These are phyloP conservation scores for Plasmodium yoelii DNA, from an alignment of 169 alveolate genomes.

Conservation along the genomic window DNA sequence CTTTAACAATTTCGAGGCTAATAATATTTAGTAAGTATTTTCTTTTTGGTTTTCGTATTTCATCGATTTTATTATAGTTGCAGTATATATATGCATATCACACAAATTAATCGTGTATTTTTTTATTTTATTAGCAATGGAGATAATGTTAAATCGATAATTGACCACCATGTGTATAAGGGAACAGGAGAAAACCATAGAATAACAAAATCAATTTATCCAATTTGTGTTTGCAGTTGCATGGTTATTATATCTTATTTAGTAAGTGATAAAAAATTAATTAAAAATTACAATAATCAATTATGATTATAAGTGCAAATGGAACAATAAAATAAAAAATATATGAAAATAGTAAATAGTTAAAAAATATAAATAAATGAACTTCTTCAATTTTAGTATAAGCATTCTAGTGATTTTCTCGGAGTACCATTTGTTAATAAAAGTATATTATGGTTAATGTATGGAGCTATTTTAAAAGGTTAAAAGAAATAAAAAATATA, in stretches of 20 bases:
- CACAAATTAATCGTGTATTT: background rate
- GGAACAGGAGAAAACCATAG: slow-evolving; percentile 20
- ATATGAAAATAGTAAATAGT: background rate
- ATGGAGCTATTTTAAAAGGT: slow-evolving; percentile 74
- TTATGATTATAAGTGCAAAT: background rate
- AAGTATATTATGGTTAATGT: slow-evolving; percentile 69
- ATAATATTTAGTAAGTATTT: slow-evolving; percentile 39
- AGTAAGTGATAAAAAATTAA: slow-evolving; percentile 23
- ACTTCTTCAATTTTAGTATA: slow-evolving; percentile 24
- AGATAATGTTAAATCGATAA: slow-evolving; percentile 66
- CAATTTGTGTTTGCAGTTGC: slow-evolving; percentile 72
- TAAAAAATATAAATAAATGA: background rate
- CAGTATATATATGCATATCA: background rate
- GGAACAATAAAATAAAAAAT: slow-evolving; percentile 12
- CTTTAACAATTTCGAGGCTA: slow-evolving; percentile 49
- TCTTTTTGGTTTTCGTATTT: background rate
- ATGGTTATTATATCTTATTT: slow-evolving; percentile 76
- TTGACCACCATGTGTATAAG: slow-evolving; percentile 73
- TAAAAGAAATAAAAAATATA: slow-evolving; percentile 18
- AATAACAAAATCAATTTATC: slow-evolving; percentile 73
- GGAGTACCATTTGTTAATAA: slow-evolving; percentile 54
- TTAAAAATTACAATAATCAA: background rate
- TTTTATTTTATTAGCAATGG: slow-evolving; percentile 41
- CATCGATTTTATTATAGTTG: background rate
- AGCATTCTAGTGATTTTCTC: slow-evolving; percentile 56